Evolutionary conservation across 2,329 filamentous ascomycete species (phyloP).

Genomic region (Cytospora leucostoma): DNA sequence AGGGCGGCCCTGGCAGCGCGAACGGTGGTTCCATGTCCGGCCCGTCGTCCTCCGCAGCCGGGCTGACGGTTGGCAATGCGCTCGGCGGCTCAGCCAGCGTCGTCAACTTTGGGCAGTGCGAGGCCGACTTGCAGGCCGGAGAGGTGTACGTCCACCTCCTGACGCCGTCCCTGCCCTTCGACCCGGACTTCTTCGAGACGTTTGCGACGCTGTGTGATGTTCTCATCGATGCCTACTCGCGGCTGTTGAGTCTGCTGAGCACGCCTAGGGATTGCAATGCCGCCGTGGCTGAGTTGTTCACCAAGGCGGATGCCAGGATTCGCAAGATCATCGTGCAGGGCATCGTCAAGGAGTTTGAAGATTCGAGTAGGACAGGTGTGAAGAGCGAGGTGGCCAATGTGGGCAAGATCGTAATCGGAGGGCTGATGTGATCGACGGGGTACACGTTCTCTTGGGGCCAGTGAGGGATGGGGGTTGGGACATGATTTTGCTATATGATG

Average conservation of each 20-base stretch:
- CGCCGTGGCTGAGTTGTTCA: constrained; percentile 78
- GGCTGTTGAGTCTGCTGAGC: constrained; percentile 73
- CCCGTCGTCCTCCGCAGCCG: constrained; percentile 10
- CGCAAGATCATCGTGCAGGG: constrained; percentile 87
- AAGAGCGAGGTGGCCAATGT: constrained; percentile 83
- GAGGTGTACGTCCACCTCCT: constrained; percentile 88
- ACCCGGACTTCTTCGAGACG: constrained; percentile 95
- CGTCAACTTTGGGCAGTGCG: constrained; percentile 60
- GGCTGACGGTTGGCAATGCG: constrained; percentile 32
- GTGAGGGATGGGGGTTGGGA: not conserved
- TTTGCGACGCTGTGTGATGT: constrained; percentile 96
- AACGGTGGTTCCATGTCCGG: constrained; percentile 25
- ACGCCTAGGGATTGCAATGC: constrained; percentile 72
- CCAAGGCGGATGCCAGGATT: constrained; percentile 83
- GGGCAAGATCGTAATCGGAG: constrained; percentile 85
- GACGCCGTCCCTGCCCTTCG: constrained; percentile 91
- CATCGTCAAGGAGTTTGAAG: constrained; percentile 90
- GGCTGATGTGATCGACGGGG: constrained; percentile 63
- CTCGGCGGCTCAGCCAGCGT: constrained; percentile 45
- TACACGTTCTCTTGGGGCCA: not conserved
- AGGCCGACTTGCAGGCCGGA: constrained; percentile 70
- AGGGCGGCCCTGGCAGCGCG: constrained; percentile 28
- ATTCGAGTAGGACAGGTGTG: constrained; percentile 72
- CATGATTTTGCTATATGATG: constrained; percentile 16
- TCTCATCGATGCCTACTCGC: constrained; percentile 86